Base-by-base conservation (phyloP, 1,284 basidiomycete genomes). In the Sparassis latifolia region DNA sequence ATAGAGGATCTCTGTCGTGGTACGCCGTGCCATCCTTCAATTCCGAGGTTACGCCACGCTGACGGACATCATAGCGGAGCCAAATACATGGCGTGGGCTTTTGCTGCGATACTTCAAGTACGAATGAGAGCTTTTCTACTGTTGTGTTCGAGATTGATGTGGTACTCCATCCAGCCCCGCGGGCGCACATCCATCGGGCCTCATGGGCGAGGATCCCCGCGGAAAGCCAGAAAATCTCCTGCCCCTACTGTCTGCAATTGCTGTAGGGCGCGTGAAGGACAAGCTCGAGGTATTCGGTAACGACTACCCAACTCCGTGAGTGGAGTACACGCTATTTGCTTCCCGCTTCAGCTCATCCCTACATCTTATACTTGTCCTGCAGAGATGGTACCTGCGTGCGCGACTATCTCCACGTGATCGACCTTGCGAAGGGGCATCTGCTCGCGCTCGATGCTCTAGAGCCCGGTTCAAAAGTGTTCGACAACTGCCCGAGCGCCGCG, bases 81-180 rank as follows among this genome's bases (percentile, higher is more conserved):
- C 82, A 37, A 69, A 76, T 51, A 74, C 72, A 57, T 96, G 90
- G 89, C 76, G 84, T 43, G 88, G 83, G 2, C 81, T 96, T 61
- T 88, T 89, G 37, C 72, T 97, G 52, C 82, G 97, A 48, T 99
- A 99, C 73, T 99, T 99, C 85, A 98, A 98, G 92, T 94, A 63
- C 69, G 84, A 70, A 20, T 2, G 33, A 5, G 35, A 42, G 20
- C 20, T 20, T 20, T 20, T 20, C 20, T 20, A 20, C n/a, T 44
- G 52, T 47, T 37, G 43, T 55, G 6, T 7, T 3, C 42, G 31
- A 29, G 41, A 38, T 38, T 12, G 31, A 28, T 42, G 12, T 30
- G 47, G 54, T 41, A 44, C 37, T 45, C 42, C 20, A 20, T 20
- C 35, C 27, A 97, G 92, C 71, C 95, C 96, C 56, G 95, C 92